Evolutionary conservation across 176 grass and related monocot species (phyloP), one percentile per base, ranked within the genome.

Genomic region (Carex cristatella): DNA sequence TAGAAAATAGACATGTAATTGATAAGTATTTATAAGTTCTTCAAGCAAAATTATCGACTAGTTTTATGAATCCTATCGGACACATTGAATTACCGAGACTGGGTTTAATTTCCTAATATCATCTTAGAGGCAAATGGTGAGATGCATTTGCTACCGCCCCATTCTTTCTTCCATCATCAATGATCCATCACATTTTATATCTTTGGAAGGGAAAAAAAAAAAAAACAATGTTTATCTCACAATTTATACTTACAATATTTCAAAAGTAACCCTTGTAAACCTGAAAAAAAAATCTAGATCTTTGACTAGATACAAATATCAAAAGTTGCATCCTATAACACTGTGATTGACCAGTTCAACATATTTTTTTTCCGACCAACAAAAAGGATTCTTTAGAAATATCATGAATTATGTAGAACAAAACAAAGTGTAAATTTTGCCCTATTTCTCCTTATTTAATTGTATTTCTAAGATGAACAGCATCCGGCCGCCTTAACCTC

Each of bases 401-500:
- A 79, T 58, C 30, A 9, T 79, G 27, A 58, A 79, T 79, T 58
- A 31, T 56, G 30, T 58, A 79, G 28, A 55, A 79, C 51, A 83
- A 82, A 83, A 51, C 16, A 67, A 63, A 83, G 63, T 51, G 49
- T 69, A 31, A 68, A 67, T 37, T 83, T 53, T 54, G 10, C 81
- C 61, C 81, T 66, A 83, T 31, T 55, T 69, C 49, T 83, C 2
- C 48, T 82, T 12, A 32, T 56, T 64, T 54, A 69, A 44, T 69
- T 32, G 33, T 51, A 66, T 18, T 9, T 69, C 70, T 85, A 89
- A 89, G 83, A 65, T 53, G 87, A 89, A 63, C 87, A 89, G 65
- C 87, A 89, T 10, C 87, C 87, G 4, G 76, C 65, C 11, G 65
- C 69, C 65, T 85, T 89, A 14, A 76, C 55, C 4, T 67, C 83